phyloP scores from a whole-genome alignment of 306 rosid genomes.

The Albizia julibrissin region DNA sequence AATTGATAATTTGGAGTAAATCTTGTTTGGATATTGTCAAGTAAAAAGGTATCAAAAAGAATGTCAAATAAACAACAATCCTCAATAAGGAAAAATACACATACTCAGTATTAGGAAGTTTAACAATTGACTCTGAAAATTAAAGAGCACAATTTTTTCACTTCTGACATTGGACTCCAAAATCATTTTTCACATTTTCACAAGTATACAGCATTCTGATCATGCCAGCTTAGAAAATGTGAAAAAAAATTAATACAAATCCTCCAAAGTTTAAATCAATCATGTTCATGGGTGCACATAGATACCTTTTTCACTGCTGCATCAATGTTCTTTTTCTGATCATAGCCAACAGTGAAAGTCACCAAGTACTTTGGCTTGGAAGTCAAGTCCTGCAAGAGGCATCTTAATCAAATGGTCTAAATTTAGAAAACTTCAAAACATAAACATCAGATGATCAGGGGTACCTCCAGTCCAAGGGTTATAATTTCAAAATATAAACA shows the following conservation, averaged over 20 bases:
- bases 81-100: not conserved
- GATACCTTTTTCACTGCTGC: constrained; percentile 92
- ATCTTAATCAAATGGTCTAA: constrained; percentile 42
- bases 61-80: not conserved
- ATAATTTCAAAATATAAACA: constrained; percentile 19
- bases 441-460: constrained; percentile 12
- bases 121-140: not conserved
- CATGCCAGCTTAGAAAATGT: not conserved
- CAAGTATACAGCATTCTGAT: not conserved
- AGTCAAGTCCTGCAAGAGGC: constrained; percentile 77
- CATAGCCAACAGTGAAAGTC: constrained; percentile 89
- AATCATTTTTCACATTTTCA: not conserved
- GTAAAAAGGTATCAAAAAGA: not conserved
- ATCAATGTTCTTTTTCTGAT: constrained; percentile 76
- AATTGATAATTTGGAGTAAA: not conserved
- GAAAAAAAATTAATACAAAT: not conserved
- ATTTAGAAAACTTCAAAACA: constrained; percentile 19
- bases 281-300: not conserved
- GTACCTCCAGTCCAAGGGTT: constrained; percentile 16
- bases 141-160: not conserved
- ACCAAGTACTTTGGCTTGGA: constrained; percentile 86
- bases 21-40: not conserved
- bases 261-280: not conserved
- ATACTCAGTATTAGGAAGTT: not conserved
- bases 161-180: not conserved